Evolutionary conservation across 345 rosid genomes (phyloP), one percentile per base, ranked within the genome.

Genomic region (Leavenworthia alabamica): DNA sequence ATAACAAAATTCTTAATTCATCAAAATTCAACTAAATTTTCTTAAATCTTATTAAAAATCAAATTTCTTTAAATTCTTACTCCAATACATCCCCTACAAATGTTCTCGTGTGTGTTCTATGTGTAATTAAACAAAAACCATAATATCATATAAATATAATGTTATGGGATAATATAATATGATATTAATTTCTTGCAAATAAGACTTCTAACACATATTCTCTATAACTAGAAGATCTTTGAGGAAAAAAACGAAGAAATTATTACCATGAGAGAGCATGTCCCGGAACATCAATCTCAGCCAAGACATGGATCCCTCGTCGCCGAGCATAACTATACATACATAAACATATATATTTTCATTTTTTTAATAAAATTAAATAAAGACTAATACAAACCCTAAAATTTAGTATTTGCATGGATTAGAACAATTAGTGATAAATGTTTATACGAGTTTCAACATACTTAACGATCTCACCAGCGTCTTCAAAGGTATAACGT

Each of bases 221-320:
- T 36, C 4, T 36, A n/a, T 5, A 36, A 36, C 2, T 36, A 2
- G 0, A 36, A 36, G 6, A 4, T n/a, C 6, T n/a, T 2, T 5
- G 2, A 36, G 12, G 1, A 8, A 8, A 33, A 33, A 35, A 35
- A 35, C 15, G 0, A 35, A 12, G 15, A 56, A 42, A 14, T 36
- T 52, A 14, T 36, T 52, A 86, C 90, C 94, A 86, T 60, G 94
- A 86, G 43, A 60, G 78, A 41, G 88, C 84, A 65, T 86, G 94
- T 51, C 94, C 94, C 2, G 94, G 94, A 63, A 86, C 82, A 71
- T 86, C 94, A 60, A 83, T 59, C 71, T 86, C 94, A 51, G 90
- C 89, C 73, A 86, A 60, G 15, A 86, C 83, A 71, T 82, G 72
- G 44, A 86, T 57, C 73, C 86, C 95, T 68, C 76, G 73, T 57